Base-by-base conservation (phyloP, 2,329 filamentous ascomycete genomes). In the Alternaria metachromatica region DNA sequence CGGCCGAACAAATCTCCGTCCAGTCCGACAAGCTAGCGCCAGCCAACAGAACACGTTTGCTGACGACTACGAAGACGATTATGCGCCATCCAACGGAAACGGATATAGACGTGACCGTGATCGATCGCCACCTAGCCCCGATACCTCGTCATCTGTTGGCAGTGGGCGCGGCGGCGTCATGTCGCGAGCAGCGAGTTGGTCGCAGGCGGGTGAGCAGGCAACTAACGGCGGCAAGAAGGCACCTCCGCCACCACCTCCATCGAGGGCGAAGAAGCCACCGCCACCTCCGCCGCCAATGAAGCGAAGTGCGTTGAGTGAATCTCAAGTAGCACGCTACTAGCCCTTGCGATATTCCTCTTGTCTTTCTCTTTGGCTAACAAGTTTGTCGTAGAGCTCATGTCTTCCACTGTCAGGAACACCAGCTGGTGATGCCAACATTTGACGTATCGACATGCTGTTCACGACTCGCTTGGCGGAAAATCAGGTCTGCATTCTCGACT, bases 261-360 rank as follows among this genome's bases (percentile, higher is more conserved):
- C 85, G 21, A 82, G 88, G 73, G 81, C 86, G 37, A 91, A 90
- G 83, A 91, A 91, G 78, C 88, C 88, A 12, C 86, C 87, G 21
- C 88, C 89, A 63, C 87, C 87, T 41, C 89, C 88, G 21, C 87
- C 87, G 11, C 89, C 89, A 21, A 85, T 88, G 80, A 90, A 90
- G 83, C 82, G 87, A 68, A 85, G 81, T 77, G 82, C 81, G 64
- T 75, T 85, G 72, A 84, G 82, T 70, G 72, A 76, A 60, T 76
- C 75, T 55, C 76, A 78, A 67, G 66, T 78, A 51, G 74, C 76
- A 59, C 75, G 76, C 74, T 79, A 79, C 70, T 79, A 73, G 68
- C 62, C 28, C 25, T 46, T 63, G 30, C 44, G 3, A 5, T 11
- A 30, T 26, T 53, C 41, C 26, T 33, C 28, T 28, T 45, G 44